These are phyloP conservation scores for Diophrys sp. DNA, from an alignment of 73 alveolate species.

Conservation along the genomic window DNA sequence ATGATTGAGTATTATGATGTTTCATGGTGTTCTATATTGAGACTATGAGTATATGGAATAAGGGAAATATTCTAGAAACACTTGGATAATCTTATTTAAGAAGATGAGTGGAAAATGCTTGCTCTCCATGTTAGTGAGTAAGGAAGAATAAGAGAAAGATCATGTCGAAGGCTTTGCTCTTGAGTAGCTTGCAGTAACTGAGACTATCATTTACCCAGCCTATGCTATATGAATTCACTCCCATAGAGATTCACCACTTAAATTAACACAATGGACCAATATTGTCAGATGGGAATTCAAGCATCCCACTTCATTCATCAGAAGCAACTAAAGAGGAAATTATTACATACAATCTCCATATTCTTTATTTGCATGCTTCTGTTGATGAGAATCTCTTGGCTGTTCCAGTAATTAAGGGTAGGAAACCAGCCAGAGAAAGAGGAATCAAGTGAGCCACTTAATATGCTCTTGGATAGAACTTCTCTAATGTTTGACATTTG, in stretches of 20 bases:
- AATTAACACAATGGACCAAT: slow-evolving; percentile 79
- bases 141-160: too few species aligned
- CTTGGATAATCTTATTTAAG: slow-evolving; percentile 67
- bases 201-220: slow-evolving; percentile 90
- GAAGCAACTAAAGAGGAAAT: slow-evolving; percentile 90
- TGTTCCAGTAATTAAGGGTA: slow-evolving; percentile 81
- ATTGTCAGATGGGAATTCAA: slow-evolving; percentile 99
- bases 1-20: slow-evolving; percentile 90
- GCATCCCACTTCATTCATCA: slow-evolving; percentile 99
- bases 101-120: slow-evolving; percentile 78
- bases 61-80: slow-evolving; percentile 86
- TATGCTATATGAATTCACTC: slow-evolving; percentile 86
- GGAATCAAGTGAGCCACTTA: slow-evolving; percentile 81
- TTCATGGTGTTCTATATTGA: slow-evolving; percentile 85
- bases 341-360: slow-evolving; percentile 59
- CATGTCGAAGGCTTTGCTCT: slow-evolving; percentile 92
- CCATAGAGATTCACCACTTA: slow-evolving; percentile 76
- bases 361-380: slow-evolving; percentile 53
- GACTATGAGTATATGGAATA: slow-evolving; percentile 86
- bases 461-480: slow-evolving; percentile 77
- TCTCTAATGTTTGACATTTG: slow-evolving; percentile 74
- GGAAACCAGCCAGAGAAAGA: slow-evolving; percentile 75
- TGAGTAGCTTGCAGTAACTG: slow-evolving; percentile 91
- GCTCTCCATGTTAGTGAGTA: too few species aligned
- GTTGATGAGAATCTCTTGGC: slow-evolving; percentile 77